phyloP scores from a whole-genome alignment of 2,329 filamentous ascomycete species.

The Alternaria alternata region DNA sequence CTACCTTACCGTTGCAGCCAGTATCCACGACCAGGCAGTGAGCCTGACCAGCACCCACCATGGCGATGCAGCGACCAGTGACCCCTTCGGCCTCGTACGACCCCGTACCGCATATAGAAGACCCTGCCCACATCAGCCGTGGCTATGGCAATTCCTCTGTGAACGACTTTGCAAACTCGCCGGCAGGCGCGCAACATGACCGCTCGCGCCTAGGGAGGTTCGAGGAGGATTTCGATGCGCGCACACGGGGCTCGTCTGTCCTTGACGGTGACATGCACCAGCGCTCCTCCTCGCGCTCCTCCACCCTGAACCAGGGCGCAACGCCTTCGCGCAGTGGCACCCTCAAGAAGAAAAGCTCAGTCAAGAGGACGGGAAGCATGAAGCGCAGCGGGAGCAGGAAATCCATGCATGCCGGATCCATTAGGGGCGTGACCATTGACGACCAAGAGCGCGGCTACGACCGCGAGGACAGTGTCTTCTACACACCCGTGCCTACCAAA shows the following conservation, averaged over 20 bases:
- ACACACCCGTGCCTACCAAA: constrained; percentile 85
- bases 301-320: constrained; percentile 52
- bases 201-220: constrained; percentile 60
- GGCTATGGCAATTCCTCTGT: constrained; percentile 42
- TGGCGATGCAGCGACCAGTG: constrained; percentile 39
- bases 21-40: constrained; percentile 8
- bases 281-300: constrained; percentile 67
- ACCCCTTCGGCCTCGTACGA: constrained; percentile 39
- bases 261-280: constrained; percentile 64
- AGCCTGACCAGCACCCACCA: constrained; percentile 15
- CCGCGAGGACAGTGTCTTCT: constrained; percentile 84
- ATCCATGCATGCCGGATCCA: constrained; percentile 85
- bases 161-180: constrained; percentile 52
- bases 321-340: constrained; percentile 72
- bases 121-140: constrained; percentile 49
- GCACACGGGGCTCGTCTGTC: constrained; percentile 71
- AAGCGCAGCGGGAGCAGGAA: constrained; percentile 81
- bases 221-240: constrained; percentile 76
- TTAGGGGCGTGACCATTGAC: constrained; percentile 79
- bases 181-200: constrained; percentile 39
- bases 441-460: constrained; percentile 69
- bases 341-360: constrained; percentile 85
- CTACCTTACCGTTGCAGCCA: constrained; percentile 9
- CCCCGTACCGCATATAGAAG: constrained; percentile 47
- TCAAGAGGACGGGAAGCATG: constrained; percentile 76